Evolutionary conservation across 2,329 filamentous ascomycete genomes (phyloP).

Genomic region (Talaromyces islandicus): DNA sequence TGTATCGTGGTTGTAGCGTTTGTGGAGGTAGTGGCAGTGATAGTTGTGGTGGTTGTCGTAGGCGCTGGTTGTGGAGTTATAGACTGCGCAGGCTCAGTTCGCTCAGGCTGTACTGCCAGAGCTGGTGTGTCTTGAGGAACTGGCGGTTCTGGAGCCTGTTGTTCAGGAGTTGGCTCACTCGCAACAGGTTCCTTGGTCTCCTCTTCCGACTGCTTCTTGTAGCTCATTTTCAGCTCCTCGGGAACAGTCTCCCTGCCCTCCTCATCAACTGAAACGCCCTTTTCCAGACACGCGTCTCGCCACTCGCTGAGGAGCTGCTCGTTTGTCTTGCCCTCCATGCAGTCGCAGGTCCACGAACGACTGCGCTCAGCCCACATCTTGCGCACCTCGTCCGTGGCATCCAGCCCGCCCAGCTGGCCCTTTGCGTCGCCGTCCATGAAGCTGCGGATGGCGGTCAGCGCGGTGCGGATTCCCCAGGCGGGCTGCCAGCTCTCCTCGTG

Average conservation of each 20-base stretch:
- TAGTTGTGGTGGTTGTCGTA: conserved; percentile 38
- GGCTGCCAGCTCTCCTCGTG: conserved; percentile 99
- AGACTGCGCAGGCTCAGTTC: neutral
- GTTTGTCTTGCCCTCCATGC: conserved; percentile 57
- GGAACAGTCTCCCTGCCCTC: conserved; percentile 32
- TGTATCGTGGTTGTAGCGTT: neutral
- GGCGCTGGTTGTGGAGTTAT: conserved; percentile 10
- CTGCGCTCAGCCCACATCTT: conserved; percentile 64
- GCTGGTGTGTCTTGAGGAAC: conserved; percentile 4
- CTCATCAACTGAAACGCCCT: conserved; percentile 34
- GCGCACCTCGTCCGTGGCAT: conserved; percentile 63
- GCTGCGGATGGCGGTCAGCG: conserved; percentile 68
- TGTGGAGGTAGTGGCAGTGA: neutral
- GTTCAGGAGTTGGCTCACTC: neutral
- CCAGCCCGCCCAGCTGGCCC: conserved; percentile 86
- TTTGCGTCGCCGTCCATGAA: conserved; percentile 91
- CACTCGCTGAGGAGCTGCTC: conserved; percentile 67
- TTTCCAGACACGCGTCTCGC: conserved; percentile 51
- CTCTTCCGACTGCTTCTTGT: conserved; percentile 43
- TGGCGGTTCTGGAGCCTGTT: conserved; percentile 2
- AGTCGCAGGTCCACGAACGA: conserved; percentile 62
- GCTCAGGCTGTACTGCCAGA: neutral
- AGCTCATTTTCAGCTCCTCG: conserved; percentile 58
- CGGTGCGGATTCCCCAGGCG: conserved; percentile 92
- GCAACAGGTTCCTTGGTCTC: neutral